Evolutionary conservation across 257 asterid genomes (phyloP), one percentile per base, ranked within the genome.

Genomic region (Solanum chaucha): DNA sequence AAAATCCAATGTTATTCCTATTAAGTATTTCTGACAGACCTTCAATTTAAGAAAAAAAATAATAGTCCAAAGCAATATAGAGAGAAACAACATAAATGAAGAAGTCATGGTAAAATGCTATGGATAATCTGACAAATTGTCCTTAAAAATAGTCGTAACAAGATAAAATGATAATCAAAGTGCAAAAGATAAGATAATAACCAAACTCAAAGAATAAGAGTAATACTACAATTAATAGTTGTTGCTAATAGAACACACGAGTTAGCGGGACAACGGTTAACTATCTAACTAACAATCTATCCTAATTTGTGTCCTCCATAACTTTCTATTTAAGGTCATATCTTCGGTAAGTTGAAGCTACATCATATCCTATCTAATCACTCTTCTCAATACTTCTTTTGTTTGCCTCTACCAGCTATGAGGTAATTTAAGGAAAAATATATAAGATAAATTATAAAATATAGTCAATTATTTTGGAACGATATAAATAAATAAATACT

Each of bases 21-120:
- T 35, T 5, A 35, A 51, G 8, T 51, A 0, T 51, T 51, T 51
- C 0, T 0, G 9, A 51, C 8, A 2, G 0, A 51, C 0, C 8
- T 51, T 5, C 61, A 51, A 51, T 0, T 51, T 7, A 15, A 15
- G 20, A 5, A 48, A 14, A 48, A 51, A 5, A 11, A 1, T n/a
- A 14, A 5, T 51, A 15, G 3, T 5, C 0, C 9, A 51, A 51
- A 51, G 3, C 9, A 51, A 51, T 5, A 51, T 51, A 5, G 3
- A 51, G 22, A 51, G 61, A 51, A 51, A 51, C 0, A 5, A 51
- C 1, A 15, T 51, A 51, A 51, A 51, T 2, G n/a, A 17, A 51
- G 61, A 51, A 5, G n/a, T 51, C 8, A 51, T 51, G 61, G 0
- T 1, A 51, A 51, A 5, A 51, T 51, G 1, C 0, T 17, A 17